Evolutionary conservation across 2,329 filamentous ascomycete genomes (phyloP).

Genomic region (Phyllosticta paracitricarpa): DNA sequence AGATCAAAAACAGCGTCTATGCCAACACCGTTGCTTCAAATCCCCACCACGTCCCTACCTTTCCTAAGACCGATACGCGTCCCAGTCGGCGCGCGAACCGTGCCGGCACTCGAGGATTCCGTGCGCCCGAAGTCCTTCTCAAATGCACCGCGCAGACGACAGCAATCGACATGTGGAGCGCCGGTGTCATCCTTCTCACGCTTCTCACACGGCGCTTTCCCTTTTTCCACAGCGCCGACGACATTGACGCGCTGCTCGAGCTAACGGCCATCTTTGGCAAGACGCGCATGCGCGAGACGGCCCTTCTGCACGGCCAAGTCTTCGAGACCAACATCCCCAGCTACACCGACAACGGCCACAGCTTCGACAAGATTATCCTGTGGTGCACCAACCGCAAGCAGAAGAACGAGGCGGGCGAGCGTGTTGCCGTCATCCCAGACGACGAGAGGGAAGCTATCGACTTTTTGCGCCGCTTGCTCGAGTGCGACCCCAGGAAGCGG

Average conservation of each 20-base stretch:
- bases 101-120: constrained; percentile 89
- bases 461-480: constrained; percentile 63
- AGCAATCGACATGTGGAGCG: constrained; percentile 92
- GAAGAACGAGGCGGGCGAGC: constrained; percentile 39
- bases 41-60: constrained; percentile 44
- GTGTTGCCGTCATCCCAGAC: constrained; percentile 43
- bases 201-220: constrained; percentile 87
- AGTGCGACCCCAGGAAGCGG: constrained; percentile 62
- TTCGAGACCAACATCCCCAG: constrained; percentile 91
- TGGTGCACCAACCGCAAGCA: constrained; percentile 81
- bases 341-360: constrained; percentile 74
- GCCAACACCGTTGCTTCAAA: constrained; percentile 37
- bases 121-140: constrained; percentile 89
- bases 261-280: constrained; percentile 90
- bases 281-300: constrained; percentile 72
- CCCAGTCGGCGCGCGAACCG: constrained; percentile 86
- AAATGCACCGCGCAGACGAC: constrained; percentile 94
- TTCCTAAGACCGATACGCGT: constrained; percentile 81
- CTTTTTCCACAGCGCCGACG: constrained; percentile 98
- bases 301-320: constrained; percentile 76
- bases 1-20: constrained; percentile 48
- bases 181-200: constrained; percentile 92
- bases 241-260: constrained; percentile 95
- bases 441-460: constrained; percentile 65
- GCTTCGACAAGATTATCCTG: constrained; percentile 83